Evolutionary conservation across 768 basidiomycete genomes (phyloP).

Genomic region (Cystobasidium tubakii): DNA sequence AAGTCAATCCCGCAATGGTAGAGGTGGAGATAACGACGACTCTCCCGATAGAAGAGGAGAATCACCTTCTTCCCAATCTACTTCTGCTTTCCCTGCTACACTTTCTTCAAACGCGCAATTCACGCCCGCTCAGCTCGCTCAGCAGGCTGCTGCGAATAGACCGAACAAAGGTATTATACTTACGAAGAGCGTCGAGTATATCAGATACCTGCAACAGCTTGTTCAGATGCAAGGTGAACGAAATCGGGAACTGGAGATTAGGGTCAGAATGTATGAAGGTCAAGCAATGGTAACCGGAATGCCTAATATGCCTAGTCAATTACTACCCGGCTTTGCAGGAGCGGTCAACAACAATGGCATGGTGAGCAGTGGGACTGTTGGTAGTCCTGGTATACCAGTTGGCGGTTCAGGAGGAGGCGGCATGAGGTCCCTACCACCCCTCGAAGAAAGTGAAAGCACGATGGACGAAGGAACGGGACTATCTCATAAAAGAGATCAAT

Average conservation of each 20-base stretch:
- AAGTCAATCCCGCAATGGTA: background rate
- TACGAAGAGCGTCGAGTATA: constrained; percentile 72
- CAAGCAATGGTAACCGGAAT: background rate
- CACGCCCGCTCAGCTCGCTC: constrained; percentile 24
- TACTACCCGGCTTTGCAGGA: background rate
- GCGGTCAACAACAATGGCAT: background rate
- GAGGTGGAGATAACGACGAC: constrained; percentile 4
- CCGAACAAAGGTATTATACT: constrained; percentile 94
- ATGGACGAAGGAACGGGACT: constrained; percentile 3
- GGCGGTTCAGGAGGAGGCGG: background rate
- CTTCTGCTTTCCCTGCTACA: constrained; percentile 14
- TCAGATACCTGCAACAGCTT: constrained; percentile 47
- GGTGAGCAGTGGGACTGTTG: background rate
- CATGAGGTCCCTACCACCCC: background rate
- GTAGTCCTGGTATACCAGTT: constrained; percentile 7
- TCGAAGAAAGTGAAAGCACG: constrained; percentile 6
- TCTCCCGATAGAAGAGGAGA: constrained; percentile 4
- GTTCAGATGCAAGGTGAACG: constrained; percentile 39
- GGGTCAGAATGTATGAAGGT: background rate
- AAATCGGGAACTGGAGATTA: constrained; percentile 36
- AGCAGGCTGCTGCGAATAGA: constrained; percentile 55
- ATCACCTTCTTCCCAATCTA: background rate
- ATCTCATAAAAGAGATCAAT: constrained; percentile 5
- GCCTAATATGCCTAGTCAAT: background rate
- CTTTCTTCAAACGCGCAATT: background rate